These are phyloP conservation scores for Pistacia atlantica DNA, from an alignment of 345 rosid genomes.

Conservation along the genomic window DNA sequence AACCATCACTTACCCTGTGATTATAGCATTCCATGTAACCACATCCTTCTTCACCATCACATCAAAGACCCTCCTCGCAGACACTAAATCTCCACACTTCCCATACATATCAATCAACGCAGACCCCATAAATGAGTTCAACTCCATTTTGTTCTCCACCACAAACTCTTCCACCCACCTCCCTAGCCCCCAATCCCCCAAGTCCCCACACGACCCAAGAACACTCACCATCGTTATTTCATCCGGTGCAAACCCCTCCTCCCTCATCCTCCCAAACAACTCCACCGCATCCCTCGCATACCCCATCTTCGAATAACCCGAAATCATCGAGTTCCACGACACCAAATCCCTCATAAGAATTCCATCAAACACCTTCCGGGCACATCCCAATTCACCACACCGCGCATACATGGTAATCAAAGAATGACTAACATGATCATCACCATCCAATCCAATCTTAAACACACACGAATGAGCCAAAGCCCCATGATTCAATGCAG, in stretches of 20 bases:
- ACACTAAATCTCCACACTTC: constrained; percentile 73
- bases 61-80: constrained; percentile 74
- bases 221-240: constrained; percentile 85
- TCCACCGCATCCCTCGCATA: constrained; percentile 55
- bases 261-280: constrained; percentile 65
- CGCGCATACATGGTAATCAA: constrained; percentile 62
- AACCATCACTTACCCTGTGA: constrained; percentile 58
- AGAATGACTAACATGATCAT: constrained; percentile 63
- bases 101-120: constrained; percentile 81
- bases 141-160: constrained; percentile 41
- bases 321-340: constrained; percentile 93
- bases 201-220: constrained; percentile 69
- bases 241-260: constrained; percentile 59
- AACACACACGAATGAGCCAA: constrained; percentile 58
- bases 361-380: constrained; percentile 79
- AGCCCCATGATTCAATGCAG: constrained; percentile 47
- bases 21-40: constrained; percentile 87
- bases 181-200: constrained; percentile 74
- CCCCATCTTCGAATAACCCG: constrained; percentile 78
- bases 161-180: constrained; percentile 59
- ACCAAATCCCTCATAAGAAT: constrained; percentile 60
- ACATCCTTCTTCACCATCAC: constrained; percentile 60
- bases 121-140: constrained; percentile 59
- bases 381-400: constrained; percentile 39
- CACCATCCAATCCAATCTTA: constrained; percentile 57